These are phyloP conservation scores for Lactarius evosmus DNA, from an alignment of 768 basidiomycete genomes.

Conservation along the genomic window DNA sequence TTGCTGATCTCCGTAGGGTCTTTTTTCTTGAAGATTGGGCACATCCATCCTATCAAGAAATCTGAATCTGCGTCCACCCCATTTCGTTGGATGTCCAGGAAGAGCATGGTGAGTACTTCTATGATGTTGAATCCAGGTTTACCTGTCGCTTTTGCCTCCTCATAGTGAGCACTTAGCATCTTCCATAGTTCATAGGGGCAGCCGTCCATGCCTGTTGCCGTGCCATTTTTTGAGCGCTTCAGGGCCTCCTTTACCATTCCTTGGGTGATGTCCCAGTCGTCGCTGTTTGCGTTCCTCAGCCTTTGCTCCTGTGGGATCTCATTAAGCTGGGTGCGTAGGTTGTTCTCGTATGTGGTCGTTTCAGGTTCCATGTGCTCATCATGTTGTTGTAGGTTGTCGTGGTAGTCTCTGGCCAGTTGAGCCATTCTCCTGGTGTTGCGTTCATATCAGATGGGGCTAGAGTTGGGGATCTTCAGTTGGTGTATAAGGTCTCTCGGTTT, in stretches of 20 bases:
- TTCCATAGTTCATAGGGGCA: constrained; percentile 24
- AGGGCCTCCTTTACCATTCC: neutral
- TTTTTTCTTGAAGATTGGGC: constrained; percentile 44
- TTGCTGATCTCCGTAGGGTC: constrained; percentile 4
- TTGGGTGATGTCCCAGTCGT: neutral
- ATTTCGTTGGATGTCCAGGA: neutral
- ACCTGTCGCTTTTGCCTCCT: neutral
- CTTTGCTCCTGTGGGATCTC: too few species aligned
- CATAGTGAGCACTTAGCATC: neutral
- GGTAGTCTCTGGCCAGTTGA: neutral
- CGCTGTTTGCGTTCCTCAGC: too few species aligned
- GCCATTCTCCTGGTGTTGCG: neutral
- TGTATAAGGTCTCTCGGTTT: constrained; percentile 2
- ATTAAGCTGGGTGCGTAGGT: constrained; percentile 4
- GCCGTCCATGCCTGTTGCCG: constrained; percentile 8
- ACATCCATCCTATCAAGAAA: constrained; percentile 37
- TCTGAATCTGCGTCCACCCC: neutral
- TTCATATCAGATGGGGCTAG: too few species aligned
- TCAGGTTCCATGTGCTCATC: neutral
- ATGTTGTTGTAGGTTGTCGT: constrained; percentile 1
- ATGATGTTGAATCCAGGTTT: neutral
- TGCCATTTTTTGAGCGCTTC: neutral
- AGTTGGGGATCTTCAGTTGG: neutral
- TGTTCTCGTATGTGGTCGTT: constrained; percentile 3
- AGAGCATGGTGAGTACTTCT: neutral